A percentile compares a stretch with the other conserved stretches of the same genome.
Conservation (phyloP, 2,329 filamentous ascomycete species). For the Alternaria tenuissima region DNA sequence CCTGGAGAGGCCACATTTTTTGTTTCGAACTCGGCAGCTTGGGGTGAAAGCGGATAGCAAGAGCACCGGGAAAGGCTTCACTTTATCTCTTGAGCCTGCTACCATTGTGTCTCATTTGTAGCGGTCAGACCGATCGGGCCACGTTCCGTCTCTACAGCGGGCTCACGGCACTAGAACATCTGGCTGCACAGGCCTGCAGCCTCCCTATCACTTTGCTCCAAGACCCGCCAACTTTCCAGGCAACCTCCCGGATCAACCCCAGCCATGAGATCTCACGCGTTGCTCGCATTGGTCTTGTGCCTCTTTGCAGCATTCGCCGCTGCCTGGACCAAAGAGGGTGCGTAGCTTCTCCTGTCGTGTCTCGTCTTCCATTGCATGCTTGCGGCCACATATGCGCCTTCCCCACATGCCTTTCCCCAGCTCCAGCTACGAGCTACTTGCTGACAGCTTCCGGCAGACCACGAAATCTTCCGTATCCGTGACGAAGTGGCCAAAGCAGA, state of each 20-base stretch:
- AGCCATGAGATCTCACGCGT: constrained; percentile 73
- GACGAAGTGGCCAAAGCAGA: constrained; percentile 83
- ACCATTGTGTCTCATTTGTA: constrained; percentile 13
- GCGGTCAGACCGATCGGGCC: constrained; percentile 30
- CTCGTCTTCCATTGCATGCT: constrained; percentile 10
- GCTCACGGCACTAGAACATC: constrained; percentile 31
- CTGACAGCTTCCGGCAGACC: constrained; percentile 66
- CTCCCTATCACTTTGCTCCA: constrained; percentile 32
- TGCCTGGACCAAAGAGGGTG: constrained; percentile 89
- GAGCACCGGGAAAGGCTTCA: neutral
- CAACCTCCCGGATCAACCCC: constrained; percentile 17
- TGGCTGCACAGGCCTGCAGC: constrained; percentile 42
- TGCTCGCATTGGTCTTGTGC: constrained; percentile 73
- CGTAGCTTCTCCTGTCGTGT: constrained; percentile 32
- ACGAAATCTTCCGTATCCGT: constrained; percentile 95
- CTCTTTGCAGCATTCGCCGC: constrained; percentile 73
- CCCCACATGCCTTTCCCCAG: constrained; percentile 18
- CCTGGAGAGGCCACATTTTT: constrained; percentile 9
- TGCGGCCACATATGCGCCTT: constrained; percentile 14
- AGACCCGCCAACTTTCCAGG: constrained; percentile 28
- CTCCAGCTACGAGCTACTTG: constrained; percentile 17
- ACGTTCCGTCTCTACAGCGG: constrained; percentile 32
- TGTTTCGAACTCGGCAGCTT: neutral
- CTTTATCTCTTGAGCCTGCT: constrained; percentile 16
- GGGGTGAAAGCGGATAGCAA: neutral